phyloP scores from a whole-genome alignment of 106 monocot species.

The Phalaenopsis aphrodite region DNA sequence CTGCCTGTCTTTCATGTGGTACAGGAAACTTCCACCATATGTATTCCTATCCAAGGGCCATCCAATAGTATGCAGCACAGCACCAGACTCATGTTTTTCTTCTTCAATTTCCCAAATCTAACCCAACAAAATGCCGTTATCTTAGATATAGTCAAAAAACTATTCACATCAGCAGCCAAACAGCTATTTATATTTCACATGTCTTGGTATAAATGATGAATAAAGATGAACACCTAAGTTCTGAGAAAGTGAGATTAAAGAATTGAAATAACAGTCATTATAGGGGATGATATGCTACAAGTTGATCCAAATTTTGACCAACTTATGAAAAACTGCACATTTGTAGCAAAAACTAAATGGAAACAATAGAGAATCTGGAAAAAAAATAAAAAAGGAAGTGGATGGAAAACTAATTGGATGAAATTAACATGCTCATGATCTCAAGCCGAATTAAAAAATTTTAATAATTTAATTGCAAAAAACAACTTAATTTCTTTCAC shows the following conservation, averaged over 20 bases:
- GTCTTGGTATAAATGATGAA: neutral
- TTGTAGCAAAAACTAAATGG: neutral
- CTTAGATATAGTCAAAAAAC: neutral
- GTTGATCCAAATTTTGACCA: constrained; percentile 1
- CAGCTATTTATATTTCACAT: neutral
- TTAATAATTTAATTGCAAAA: neutral
- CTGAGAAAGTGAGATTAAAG: neutral
- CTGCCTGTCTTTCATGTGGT: constrained; percentile 91
- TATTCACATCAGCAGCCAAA: neutral
- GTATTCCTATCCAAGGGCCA: constrained; percentile 92
- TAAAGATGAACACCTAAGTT: neutral
- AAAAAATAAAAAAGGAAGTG: neutral
- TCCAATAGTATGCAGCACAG: constrained; percentile 87
- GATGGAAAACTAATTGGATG: neutral
- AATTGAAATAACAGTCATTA: neutral
- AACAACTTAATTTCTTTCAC: neutral
- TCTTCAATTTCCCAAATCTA: constrained; percentile 97
- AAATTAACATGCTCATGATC: neutral
- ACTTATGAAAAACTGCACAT: neutral
- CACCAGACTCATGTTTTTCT: constrained; percentile 67
- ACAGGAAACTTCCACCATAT: constrained; percentile 91
- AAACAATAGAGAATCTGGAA: neutral
- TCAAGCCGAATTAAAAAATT: too few species aligned
- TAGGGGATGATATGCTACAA: constrained; percentile 2
- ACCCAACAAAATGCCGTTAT: constrained; percentile 4